Evolutionary conservation across 495 filamentous ascomycete species (phyloP).

Genomic region (Penicillium canescens): DNA sequence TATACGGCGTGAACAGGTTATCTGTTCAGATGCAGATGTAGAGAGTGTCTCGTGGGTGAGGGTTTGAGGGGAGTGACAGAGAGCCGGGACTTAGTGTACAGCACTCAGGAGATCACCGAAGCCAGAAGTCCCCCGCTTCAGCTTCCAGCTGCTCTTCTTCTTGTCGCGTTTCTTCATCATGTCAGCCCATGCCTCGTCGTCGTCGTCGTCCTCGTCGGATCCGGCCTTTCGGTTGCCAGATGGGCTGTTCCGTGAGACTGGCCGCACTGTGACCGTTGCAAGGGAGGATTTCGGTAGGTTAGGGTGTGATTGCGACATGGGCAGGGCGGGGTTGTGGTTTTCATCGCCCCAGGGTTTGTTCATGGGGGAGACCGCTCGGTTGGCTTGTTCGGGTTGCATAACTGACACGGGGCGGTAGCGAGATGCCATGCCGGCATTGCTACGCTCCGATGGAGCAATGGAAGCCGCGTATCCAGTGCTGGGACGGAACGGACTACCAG

Average conservation of each 20-base stretch:
- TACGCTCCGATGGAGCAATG: conserved; percentile 92
- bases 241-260: conserved; percentile 31
- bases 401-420: conserved; percentile 89
- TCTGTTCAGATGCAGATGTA: not conserved
- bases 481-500: conserved; percentile 30
- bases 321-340: conserved; percentile 32
- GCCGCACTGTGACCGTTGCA: conserved; percentile 38
- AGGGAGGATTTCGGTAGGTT: conserved; percentile 32
- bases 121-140: conserved; percentile 56
- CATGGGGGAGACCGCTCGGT: conserved; percentile 52
- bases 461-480: conserved; percentile 61
- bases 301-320: conserved; percentile 18
- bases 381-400: conserved; percentile 34
- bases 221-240: conserved; percentile 24
- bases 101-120: conserved; percentile 45
- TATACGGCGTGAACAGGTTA: conserved; percentile 1
- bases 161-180: conserved; percentile 84
- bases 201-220: conserved; percentile 69
- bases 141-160: conserved; percentile 72
- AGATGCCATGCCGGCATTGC: conserved; percentile 84
- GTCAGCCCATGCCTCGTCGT: conserved; percentile 83
- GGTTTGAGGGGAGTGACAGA: not conserved
- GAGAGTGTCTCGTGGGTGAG: not conserved
- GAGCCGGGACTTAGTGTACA: conserved; percentile 34
- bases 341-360: conserved; percentile 51